A percentile compares a stretch with the other conserved stretches of the same genome.
Conservation (phyloP, 2,329 filamentous ascomycete genomes). For the Calonectria pteridis region DNA sequence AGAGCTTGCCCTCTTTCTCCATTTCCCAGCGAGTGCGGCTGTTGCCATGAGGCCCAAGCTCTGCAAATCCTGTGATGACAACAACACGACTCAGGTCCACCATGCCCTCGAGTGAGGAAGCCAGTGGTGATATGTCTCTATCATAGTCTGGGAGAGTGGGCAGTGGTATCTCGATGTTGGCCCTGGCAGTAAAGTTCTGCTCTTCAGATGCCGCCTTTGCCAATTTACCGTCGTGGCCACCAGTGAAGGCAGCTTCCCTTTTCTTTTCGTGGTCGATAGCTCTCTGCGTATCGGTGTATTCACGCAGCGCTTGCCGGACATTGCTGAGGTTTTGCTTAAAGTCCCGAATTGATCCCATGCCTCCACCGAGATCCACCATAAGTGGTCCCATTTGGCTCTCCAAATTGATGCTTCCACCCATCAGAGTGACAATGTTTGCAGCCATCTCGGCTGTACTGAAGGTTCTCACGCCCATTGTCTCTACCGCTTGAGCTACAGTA, state of each 20-base stretch:
- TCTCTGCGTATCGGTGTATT: not conserved
- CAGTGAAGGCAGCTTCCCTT: not conserved
- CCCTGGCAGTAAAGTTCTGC: constrained; percentile 74
- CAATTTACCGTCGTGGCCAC: not conserved
- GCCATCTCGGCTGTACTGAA: constrained; percentile 99
- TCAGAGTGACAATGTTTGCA: constrained; percentile 97
- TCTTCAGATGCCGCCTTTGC: not conserved
- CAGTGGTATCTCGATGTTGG: constrained; percentile 98
- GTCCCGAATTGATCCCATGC: constrained; percentile 96
- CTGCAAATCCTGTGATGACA: constrained; percentile 97
- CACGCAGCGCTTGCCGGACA: not conserved
- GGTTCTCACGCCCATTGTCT: constrained; percentile 95
- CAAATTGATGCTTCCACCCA: constrained; percentile 84
- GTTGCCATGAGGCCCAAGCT: constrained; percentile 98
- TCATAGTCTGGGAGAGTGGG: constrained; percentile 93
- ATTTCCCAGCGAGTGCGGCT: constrained; percentile 99
- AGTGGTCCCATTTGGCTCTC: constrained; percentile 96
- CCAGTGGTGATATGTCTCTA: constrained; percentile 87
- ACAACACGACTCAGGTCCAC: constrained; percentile 98
- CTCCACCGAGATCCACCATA: constrained; percentile 96
- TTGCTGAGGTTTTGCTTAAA: constrained; percentile 56
- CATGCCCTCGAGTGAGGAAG: constrained; percentile 93
- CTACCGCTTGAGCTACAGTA: constrained; percentile 94
- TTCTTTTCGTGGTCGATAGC: not conserved
- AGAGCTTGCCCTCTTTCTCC: constrained; percentile 97